Conservation (phyloP, 352 stramenopile genomes). For the Phytophthora cryptogea region DNA sequence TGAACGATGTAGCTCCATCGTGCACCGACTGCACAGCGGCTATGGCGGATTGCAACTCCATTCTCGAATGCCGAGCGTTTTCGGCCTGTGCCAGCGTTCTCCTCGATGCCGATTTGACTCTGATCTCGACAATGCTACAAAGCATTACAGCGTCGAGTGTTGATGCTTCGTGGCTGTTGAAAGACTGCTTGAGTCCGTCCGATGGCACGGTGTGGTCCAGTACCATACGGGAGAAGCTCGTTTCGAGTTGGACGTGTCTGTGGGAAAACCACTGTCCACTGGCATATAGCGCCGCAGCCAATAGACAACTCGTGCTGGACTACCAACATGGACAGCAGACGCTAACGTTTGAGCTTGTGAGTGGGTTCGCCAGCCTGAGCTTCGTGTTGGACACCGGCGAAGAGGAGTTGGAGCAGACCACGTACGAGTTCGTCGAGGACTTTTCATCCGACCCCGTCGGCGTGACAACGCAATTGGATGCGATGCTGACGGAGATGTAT, state of each 20-base stretch:
- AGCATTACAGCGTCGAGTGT: background rate
- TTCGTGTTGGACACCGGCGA: slow-evolving; percentile 17
- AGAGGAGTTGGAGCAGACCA: background rate
- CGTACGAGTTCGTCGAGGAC: slow-evolving; percentile 14
- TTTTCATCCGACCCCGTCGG: slow-evolving; percentile 6
- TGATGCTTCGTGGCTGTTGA: slow-evolving; percentile 23
- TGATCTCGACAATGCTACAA: slow-evolving; percentile 13
- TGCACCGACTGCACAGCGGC: slow-evolving; percentile 8
- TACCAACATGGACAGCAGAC: slow-evolving; percentile 16
- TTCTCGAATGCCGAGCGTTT: slow-evolving; percentile 19
- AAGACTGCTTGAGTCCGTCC: slow-evolving; percentile 22
- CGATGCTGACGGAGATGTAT: slow-evolving; percentile 24
- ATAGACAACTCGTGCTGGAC: slow-evolving; percentile 11
- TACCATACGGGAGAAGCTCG: slow-evolving; percentile 11
- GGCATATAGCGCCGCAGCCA: background rate
- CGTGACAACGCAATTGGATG: slow-evolving; percentile 12
- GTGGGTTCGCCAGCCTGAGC: slow-evolving; percentile 11
- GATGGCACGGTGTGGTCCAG: slow-evolving; percentile 23
- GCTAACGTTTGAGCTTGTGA: slow-evolving; percentile 10
- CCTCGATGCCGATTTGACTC: slow-evolving; percentile 13
- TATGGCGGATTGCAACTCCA: slow-evolving; percentile 10
- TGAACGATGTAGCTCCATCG: slow-evolving; percentile 1
- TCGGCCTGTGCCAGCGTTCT: slow-evolving; percentile 11
- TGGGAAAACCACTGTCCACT: slow-evolving; percentile 21
- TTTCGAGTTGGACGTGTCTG: slow-evolving; percentile 19